Evolutionary conservation across 805 yeast genomes (phyloP).

Genomic region (Candida odintsovae): DNA sequence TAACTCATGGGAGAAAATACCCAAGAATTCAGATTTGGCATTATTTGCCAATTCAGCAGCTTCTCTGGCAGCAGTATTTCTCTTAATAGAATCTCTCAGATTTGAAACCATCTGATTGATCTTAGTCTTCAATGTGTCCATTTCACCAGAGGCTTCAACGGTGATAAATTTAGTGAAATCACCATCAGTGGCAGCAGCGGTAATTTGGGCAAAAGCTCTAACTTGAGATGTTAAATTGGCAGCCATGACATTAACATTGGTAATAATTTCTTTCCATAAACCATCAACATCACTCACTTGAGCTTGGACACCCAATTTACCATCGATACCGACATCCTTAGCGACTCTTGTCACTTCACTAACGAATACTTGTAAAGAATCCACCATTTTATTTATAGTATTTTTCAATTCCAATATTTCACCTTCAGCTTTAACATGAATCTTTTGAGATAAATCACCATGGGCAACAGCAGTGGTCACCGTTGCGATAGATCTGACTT

Average conservation of each 20-base stretch:
- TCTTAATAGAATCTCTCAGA: conserved; percentile 81
- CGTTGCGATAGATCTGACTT: conserved; percentile 89
- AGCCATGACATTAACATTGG: conserved; percentile 91
- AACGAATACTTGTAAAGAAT: conserved; percentile 80
- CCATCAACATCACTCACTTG: conserved; percentile 90
- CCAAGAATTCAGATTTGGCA: conserved; percentile 85
- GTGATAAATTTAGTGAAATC: conserved; percentile 87
- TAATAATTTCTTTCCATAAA: conserved; percentile 85
- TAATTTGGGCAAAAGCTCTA: conserved; percentile 88
- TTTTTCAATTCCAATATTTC: conserved; percentile 80
- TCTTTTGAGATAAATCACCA: conserved; percentile 86
- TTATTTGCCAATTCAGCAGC: conserved; percentile 89
- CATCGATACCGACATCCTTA: conserved; percentile 88
- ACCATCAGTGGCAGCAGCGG: conserved; percentile 93
- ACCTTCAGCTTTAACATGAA: conserved; percentile 86
- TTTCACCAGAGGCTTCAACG: conserved; percentile 88
- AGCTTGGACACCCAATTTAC: conserved; percentile 88
- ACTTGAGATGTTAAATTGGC: conserved; percentile 90
- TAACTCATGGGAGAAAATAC: conserved; percentile 83
- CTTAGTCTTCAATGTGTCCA: conserved; percentile 52
- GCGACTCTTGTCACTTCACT: conserved; percentile 88
- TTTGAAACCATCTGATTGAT: conserved; percentile 80
- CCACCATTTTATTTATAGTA: conserved; percentile 91
- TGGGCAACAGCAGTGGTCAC: conserved; percentile 93
- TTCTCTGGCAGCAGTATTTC: conserved; percentile 90